A percentile compares a stretch with the other conserved stretches of the same genome.
Evolutionary conservation across 164 flowering plant species (phyloP).

Genomic region (Aristolochia fimbriata): DNA sequence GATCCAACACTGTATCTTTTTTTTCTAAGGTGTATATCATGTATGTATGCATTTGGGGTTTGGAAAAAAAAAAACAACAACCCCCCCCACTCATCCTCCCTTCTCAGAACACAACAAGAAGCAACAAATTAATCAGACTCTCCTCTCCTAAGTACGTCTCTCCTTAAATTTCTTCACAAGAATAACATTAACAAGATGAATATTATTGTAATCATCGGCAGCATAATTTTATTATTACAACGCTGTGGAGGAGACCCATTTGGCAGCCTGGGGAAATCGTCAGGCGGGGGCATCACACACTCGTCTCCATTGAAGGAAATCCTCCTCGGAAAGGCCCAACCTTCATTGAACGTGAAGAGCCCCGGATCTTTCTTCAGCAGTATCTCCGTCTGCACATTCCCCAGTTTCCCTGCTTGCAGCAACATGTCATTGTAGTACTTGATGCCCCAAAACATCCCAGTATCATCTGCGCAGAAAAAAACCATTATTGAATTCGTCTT

Average conservation of each 20-base stretch:
- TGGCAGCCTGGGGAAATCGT: slow-evolving; percentile 55
- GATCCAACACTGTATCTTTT: too few relatives aligned
- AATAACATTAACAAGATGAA: too few relatives aligned
- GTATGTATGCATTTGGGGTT: too few relatives aligned
- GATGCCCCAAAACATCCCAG: slow-evolving; percentile 77
- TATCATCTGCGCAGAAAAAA: slow-evolving; percentile 45
- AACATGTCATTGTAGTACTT: slow-evolving; percentile 59
- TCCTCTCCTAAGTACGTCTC: too few relatives aligned
- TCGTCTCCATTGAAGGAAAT: slow-evolving; percentile 49
- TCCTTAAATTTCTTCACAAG: too few relatives aligned
- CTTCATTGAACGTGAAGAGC: slow-evolving; percentile 49
- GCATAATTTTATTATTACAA: too few relatives aligned
- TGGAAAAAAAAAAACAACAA: too few relatives aligned
- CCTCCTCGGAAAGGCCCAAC: slow-evolving; percentile 78
- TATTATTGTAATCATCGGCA: too few relatives aligned
- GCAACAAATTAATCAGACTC: too few relatives aligned
- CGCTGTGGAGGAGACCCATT: slow-evolving; percentile 7
- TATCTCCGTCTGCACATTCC: slow-evolving; percentile 68
- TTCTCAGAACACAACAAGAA: too few relatives aligned
- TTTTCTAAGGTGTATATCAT: too few relatives aligned
- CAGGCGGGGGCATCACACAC: slow-evolving; percentile 78
- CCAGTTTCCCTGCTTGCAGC: slow-evolving; percentile 49
- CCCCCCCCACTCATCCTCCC: too few relatives aligned
- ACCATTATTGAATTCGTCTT: background rate
- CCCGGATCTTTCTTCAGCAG: slow-evolving; percentile 49